Evolutionary conservation across 1,139 yeast species (phyloP).

Genomic region (Saccharomyces hybrid): DNA sequence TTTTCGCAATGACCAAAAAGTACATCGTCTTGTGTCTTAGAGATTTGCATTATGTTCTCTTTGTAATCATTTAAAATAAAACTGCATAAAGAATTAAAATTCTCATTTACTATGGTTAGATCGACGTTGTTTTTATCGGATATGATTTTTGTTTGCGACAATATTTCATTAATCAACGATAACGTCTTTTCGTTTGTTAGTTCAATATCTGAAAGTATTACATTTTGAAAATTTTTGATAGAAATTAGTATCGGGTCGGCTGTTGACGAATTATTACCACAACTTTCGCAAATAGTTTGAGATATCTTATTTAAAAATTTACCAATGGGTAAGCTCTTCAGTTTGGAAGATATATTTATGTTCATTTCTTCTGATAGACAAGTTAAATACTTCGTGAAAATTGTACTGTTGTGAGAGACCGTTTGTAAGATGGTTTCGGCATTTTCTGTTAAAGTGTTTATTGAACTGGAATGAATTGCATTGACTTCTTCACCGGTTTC

Average conservation of each 20-base stretch:
- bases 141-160: not conserved
- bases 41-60: slow-evolving; percentile 11
- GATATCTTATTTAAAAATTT: not conserved
- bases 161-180: not conserved
- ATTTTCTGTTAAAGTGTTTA: not conserved
- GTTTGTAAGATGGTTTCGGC: not conserved
- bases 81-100: not conserved
- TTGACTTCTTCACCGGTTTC: not conserved
- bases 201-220: not conserved
- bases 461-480: not conserved
- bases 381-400: not conserved
- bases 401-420: not conserved
- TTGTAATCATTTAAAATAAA: slow-evolving; percentile 7
- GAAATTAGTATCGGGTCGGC: not conserved
- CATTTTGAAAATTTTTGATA: not conserved
- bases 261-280: not conserved
- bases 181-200: not conserved
- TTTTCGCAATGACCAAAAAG: slow-evolving; percentile 6
- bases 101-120: not conserved
- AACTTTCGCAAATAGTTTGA: not conserved
- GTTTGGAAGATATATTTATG: not conserved
- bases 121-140: not conserved
- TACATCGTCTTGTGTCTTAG: slow-evolving; percentile 13
- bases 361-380: not conserved
- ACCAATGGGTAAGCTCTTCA: not conserved